Evolutionary conservation across 306 rosid genomes (phyloP).

Genomic region (Glycine soja): DNA sequence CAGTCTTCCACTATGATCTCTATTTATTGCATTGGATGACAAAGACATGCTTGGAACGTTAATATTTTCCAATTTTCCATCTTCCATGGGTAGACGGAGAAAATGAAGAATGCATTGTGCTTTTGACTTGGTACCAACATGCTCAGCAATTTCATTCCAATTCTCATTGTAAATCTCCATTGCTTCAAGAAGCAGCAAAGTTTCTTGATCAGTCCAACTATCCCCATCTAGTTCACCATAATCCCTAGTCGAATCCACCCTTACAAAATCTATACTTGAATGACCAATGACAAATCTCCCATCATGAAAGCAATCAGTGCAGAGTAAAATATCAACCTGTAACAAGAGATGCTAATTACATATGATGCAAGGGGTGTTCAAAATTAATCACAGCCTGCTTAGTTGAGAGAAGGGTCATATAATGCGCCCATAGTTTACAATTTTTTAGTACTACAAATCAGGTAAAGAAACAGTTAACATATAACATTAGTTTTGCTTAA

Average conservation of each 20-base stretch:
- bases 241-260: constrained; percentile 73
- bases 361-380: not conserved
- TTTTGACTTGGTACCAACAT: constrained; percentile 95
- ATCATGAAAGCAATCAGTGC: constrained; percentile 89
- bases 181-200: constrained; percentile 89
- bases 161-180: constrained; percentile 89
- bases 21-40: constrained; percentile 58
- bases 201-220: constrained; percentile 97
- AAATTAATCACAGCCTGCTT: constrained; percentile 27
- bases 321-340: constrained; percentile 86
- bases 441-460: constrained; percentile 28
- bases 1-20: constrained; percentile 59
- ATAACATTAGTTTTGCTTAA: constrained; percentile 15
- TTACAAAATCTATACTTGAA: constrained; percentile 82
- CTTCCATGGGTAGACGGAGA: constrained; percentile 94
- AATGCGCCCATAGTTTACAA: constrained; percentile 17
- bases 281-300: constrained; percentile 90
- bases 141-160: constrained; percentile 96
- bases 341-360: constrained; percentile 37
- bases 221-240: constrained; percentile 86
- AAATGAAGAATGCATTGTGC: constrained; percentile 98
- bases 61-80: constrained; percentile 86
- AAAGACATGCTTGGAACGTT: constrained; percentile 72
- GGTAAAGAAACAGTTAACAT: constrained; percentile 10
- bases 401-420: constrained; percentile 35